These are phyloP conservation scores for Pyrus pyrifolia DNA, from an alignment of 306 rosid species.

Conservation along the genomic window DNA sequence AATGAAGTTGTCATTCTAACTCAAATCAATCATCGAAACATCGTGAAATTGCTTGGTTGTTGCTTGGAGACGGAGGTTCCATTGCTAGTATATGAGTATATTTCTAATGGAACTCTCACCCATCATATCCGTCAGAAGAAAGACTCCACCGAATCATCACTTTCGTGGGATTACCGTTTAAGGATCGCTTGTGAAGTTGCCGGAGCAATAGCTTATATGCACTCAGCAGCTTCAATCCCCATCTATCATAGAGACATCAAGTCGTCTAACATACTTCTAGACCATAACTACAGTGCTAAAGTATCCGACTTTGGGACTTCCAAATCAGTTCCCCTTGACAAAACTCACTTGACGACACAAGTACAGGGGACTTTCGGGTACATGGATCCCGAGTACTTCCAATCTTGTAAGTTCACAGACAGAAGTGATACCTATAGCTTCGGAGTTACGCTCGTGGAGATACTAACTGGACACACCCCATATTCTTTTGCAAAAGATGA, in stretches of 20 bases:
- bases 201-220: conserved; percentile 62
- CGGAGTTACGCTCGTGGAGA: conserved; percentile 54
- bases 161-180: conserved; percentile 41
- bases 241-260: conserved; percentile 60
- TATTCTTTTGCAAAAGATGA: conserved; percentile 22
- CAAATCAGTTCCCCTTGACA: conserved; percentile 43
- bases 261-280: conserved; percentile 51
- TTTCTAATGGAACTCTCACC: conserved; percentile 50
- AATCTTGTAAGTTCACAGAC: conserved; percentile 43
- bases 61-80: conserved; percentile 57
- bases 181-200: conserved; percentile 59
- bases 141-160: conserved; percentile 6
- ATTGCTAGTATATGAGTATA: conserved; percentile 48
- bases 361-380: conserved; percentile 63
- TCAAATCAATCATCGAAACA: conserved; percentile 47
- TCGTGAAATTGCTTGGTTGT: conserved; percentile 34
- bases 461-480: conserved; percentile 40
- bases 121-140: conserved; percentile 30
- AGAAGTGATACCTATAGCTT: conserved; percentile 42
- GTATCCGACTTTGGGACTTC: conserved; percentile 47
- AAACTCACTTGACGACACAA: conserved; percentile 51
- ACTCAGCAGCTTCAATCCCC: conserved; percentile 52
- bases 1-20: conserved; percentile 46
- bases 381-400: conserved; percentile 63
- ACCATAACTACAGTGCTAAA: conserved; percentile 26